Evolutionary conservation across 768 basidiomycete species (phyloP).

Genomic region (Lactifluus piperatus): DNA sequence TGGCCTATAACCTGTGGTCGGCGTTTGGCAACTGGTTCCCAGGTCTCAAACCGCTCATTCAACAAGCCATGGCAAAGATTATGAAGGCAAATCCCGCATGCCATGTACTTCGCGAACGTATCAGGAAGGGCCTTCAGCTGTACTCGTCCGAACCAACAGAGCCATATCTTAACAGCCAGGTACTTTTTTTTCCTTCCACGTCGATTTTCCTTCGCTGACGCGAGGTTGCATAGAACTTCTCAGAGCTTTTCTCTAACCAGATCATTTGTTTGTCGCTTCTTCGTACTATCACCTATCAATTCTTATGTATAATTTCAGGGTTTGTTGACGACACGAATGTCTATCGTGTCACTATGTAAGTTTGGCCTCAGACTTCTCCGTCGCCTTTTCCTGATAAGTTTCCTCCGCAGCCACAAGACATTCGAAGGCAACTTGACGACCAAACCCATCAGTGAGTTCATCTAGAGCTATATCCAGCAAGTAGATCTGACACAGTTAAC

Average conservation of each 20-base stretch:
- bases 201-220: constrained; percentile 1
- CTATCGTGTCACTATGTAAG: constrained; percentile 92
- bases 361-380: neutral
- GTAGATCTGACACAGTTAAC: constrained; percentile 11
- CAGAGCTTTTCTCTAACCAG: constrained; percentile 95
- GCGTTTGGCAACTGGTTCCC: constrained; percentile 99
- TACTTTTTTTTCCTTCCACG: constrained; percentile 21
- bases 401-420: constrained; percentile 74
- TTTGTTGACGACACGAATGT: constrained; percentile 99
- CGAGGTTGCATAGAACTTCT: constrained; percentile 54
- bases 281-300: neutral
- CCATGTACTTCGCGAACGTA: constrained; percentile 96
- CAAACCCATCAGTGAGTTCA: constrained; percentile 81
- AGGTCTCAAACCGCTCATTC: constrained; percentile 94
- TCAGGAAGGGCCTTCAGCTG: constrained; percentile 94
- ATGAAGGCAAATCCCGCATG: constrained; percentile 99
- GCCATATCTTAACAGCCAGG: constrained; percentile 96
- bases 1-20: constrained; percentile 98
- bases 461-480: neutral
- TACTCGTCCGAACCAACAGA: constrained; percentile 99
- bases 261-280: constrained; percentile 66
- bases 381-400: constrained; percentile 13
- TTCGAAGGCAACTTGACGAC: constrained; percentile 99
- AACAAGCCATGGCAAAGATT: constrained; percentile 99
- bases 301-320: constrained; percentile 39